These are phyloP conservation scores for Pholiota adiposa DNA, from an alignment of 1,284 basidiomycete species.

Conservation along the genomic window DNA sequence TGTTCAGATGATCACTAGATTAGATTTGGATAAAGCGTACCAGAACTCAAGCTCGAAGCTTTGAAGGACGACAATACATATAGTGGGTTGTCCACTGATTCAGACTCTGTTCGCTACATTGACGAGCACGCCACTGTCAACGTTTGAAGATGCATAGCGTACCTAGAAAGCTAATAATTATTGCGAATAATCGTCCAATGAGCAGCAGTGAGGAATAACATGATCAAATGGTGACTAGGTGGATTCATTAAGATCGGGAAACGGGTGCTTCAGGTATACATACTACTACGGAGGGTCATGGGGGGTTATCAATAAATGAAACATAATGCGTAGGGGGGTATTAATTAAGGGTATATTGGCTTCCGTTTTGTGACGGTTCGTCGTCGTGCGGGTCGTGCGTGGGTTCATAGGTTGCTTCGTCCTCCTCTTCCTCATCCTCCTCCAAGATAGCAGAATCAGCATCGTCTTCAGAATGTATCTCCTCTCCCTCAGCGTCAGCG, in stretches of 20 bases:
- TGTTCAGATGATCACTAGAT: not conserved
- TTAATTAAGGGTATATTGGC: constrained; percentile 36
- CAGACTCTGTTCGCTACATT: too few species aligned
- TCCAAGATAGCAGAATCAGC: constrained; percentile 47
- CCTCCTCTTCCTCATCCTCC: constrained; percentile 39
- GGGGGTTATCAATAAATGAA: constrained; percentile 23
- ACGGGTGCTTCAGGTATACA: constrained; percentile 14
- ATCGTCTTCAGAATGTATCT: constrained; percentile 44
- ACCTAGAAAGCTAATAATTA: constrained; percentile 18
- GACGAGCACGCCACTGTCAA: too few species aligned
- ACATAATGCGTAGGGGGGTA: constrained; percentile 25
- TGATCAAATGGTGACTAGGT: constrained; percentile 13
- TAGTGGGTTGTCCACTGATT: too few species aligned
- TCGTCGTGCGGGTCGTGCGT: constrained; percentile 25
- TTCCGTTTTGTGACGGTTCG: constrained; percentile 23
- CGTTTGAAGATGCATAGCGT: not conserved
- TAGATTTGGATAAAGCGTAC: not conserved
- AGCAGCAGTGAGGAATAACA: constrained; percentile 17
- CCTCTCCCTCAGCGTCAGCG: constrained; percentile 45
- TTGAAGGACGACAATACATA: too few species aligned
- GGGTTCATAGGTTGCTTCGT: constrained; percentile 21
- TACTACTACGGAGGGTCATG: constrained; percentile 8
- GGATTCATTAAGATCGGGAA: constrained; percentile 7
- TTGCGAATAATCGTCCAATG: constrained; percentile 22
- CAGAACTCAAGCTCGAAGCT: too few species aligned